phyloP scores from a whole-genome alignment of 352 stramenopile species.

The Globisporangium sylvaticum region DNA sequence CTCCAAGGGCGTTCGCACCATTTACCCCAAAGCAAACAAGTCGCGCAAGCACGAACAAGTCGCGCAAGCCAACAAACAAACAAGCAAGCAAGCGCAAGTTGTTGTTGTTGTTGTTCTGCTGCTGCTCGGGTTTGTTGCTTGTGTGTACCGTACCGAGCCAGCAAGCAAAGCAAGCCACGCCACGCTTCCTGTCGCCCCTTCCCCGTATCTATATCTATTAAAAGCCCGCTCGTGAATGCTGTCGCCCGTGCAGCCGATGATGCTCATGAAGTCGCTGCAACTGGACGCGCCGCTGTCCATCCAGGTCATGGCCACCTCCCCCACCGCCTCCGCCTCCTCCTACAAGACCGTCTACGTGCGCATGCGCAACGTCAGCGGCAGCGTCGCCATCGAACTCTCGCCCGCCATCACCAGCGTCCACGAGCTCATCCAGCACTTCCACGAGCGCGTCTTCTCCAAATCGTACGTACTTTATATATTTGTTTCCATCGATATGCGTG shows the following conservation, averaged over 20 bases:
- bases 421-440: conserved; percentile 61
- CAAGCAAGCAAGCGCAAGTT: conserved; percentile 2
- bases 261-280: conserved; percentile 39
- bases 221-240: conserved; percentile 2
- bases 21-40: conserved; percentile 9
- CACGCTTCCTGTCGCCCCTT: neutral
- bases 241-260: conserved; percentile 17
- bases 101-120: conserved; percentile 1
- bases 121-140: neutral
- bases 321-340: conserved; percentile 2
- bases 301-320: conserved; percentile 34
- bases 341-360: conserved; percentile 52
- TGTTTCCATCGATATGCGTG: neutral
- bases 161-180: neutral
- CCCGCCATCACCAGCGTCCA: conserved; percentile 28
- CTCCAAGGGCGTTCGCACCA: conserved; percentile 14
- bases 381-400: conserved; percentile 50
- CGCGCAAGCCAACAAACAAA: neutral
- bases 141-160: conserved; percentile 6
- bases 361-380: conserved; percentile 69
- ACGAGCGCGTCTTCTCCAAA: conserved; percentile 70
- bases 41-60: conserved; percentile 1
- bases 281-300: conserved; percentile 33
- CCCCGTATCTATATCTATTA: conserved; percentile 8
- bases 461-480: conserved; percentile 28